Evolutionary conservation across 2,329 filamentous ascomycete genomes (phyloP).

Genomic region (Aspergillus chevalieri): DNA sequence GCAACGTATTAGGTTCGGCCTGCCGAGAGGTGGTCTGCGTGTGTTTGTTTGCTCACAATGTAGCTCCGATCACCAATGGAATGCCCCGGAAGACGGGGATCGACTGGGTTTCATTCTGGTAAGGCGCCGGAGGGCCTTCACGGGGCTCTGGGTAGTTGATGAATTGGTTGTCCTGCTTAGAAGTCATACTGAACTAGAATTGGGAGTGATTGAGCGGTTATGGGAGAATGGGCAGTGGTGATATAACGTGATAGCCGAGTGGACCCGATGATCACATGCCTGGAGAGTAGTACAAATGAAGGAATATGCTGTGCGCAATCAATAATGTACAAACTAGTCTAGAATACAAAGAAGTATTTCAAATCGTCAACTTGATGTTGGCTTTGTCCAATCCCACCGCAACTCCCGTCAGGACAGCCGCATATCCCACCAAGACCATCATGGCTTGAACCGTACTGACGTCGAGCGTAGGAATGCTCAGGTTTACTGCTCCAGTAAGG

Average conservation of each 20-base stretch:
- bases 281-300: not conserved
- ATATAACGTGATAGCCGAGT: not conserved
- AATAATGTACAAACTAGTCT: not conserved
- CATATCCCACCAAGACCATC: constrained; percentile 69
- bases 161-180: constrained; percentile 15
- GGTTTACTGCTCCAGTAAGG: constrained; percentile 80
- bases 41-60: constrained; percentile 46
- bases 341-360: not conserved
- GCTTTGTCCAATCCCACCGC: constrained; percentile 46
- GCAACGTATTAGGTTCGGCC: not conserved
- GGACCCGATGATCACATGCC: not conserved
- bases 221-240: not conserved
- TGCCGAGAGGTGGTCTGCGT: not conserved
- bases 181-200: constrained; percentile 16
- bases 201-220: not conserved
- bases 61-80: constrained; percentile 56
- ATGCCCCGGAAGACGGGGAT: constrained; percentile 67
- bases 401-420: constrained; percentile 57
- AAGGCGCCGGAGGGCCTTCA: constrained; percentile 38
- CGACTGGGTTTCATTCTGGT: constrained; percentile 47
- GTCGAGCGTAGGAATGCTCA: constrained; percentile 76
- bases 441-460: constrained; percentile 60
- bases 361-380: constrained; percentile 29
- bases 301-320: too few relatives aligned
- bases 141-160: constrained; percentile 33